These are phyloP conservation scores for Carex myosuroides DNA, from an alignment of 176 grass and related monocot species.

Conservation along the genomic window DNA sequence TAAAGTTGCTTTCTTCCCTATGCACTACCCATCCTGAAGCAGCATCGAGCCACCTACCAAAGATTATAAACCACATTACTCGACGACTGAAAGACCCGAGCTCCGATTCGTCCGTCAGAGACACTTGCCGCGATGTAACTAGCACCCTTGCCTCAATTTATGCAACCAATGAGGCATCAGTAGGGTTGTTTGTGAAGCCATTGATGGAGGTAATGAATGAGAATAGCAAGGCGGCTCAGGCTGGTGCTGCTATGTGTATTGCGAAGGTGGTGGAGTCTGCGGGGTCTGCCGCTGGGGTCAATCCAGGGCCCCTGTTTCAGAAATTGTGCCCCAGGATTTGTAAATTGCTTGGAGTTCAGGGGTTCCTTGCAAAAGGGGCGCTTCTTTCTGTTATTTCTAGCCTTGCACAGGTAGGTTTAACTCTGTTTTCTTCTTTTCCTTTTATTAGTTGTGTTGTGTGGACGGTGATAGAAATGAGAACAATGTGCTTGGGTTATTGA, in stretches of 20 bases:
- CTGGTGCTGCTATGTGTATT: constrained; percentile 67
- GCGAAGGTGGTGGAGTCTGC: constrained; percentile 76
- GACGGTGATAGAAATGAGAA: not conserved
- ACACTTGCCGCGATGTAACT: constrained; percentile 57
- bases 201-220: constrained; percentile 89
- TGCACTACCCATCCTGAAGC: constrained; percentile 54
- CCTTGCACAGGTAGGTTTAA: constrained; percentile 52
- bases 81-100: constrained; percentile 68
- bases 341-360: constrained; percentile 68
- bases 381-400: constrained; percentile 70
- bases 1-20: constrained; percentile 59
- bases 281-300: constrained; percentile 25
- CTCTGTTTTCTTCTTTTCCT: constrained; percentile 4
- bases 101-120: constrained; percentile 73
- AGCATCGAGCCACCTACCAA: constrained; percentile 53
- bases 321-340: constrained; percentile 71
- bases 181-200: constrained; percentile 70
- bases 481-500: not conserved
- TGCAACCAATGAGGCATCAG: constrained; percentile 35
- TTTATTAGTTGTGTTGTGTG: not conserved
- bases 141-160: constrained; percentile 68
- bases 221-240: constrained; percentile 84
- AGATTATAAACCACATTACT: constrained; percentile 63
- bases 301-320: constrained; percentile 36
- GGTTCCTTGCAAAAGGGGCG: constrained; percentile 71